Conservation (phyloP, 2,329 filamentous ascomycete species). For the Aureobasidium sp. region DNA sequence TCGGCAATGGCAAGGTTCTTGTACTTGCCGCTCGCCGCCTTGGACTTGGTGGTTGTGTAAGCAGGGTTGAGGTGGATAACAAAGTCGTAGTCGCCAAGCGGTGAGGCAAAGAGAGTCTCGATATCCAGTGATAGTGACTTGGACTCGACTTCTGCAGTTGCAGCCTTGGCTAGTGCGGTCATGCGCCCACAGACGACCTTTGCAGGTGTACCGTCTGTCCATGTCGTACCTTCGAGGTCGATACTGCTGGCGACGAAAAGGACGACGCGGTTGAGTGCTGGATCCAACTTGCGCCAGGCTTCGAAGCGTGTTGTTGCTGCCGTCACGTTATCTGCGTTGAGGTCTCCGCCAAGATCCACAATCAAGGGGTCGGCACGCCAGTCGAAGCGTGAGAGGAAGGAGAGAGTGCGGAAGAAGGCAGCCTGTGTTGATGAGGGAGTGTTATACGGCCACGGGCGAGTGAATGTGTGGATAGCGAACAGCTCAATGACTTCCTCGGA, state of each 20-base stretch:
- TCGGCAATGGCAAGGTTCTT: constrained; percentile 68
- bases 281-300: constrained; percentile 81
- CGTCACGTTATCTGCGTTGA: constrained; percentile 53
- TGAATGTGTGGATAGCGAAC: constrained; percentile 67
- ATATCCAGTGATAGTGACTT: constrained; percentile 32
- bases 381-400: constrained; percentile 80
- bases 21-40: constrained; percentile 44
- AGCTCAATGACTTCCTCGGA: constrained; percentile 78
- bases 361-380: constrained; percentile 80
- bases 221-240: constrained; percentile 69
- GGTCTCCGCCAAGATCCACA: constrained; percentile 56
- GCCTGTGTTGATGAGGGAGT: constrained; percentile 67
- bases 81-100: constrained; percentile 74
- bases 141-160: constrained; percentile 46
- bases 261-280: constrained; percentile 73
- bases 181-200: constrained; percentile 80
- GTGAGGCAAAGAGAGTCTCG: constrained; percentile 60
- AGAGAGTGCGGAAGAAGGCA: constrained; percentile 72
- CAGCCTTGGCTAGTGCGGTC: constrained; percentile 71
- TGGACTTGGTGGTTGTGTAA: constrained; percentile 31
- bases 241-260: constrained; percentile 74
- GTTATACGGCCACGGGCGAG: constrained; percentile 73
- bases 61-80: constrained; percentile 62
- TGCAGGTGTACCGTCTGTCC: constrained; percentile 65
- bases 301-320: constrained; percentile 64